Base-by-base conservation (phyloP, 805 yeast species). In the Hanseniaspora jakobsenii region DNA sequence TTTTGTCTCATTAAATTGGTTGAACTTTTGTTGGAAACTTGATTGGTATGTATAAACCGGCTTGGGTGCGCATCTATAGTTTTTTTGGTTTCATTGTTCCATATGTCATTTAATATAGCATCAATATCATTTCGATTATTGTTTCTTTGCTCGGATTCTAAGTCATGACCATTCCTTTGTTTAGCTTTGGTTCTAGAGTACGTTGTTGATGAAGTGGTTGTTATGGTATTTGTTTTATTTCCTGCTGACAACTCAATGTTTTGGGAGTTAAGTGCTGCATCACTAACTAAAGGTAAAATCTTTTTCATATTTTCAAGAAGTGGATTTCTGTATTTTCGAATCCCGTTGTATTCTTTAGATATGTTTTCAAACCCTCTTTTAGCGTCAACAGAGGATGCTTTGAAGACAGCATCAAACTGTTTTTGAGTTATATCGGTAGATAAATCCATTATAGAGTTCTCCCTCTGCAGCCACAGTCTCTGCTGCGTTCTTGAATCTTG, bases 381-480 rank as follows among this genome's bases (percentile, higher is more conserved):
- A 6, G 74, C 69, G 49, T 73, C 79, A 17, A 78, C 64, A 39
- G 62, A 71, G 6, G 76, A 70, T 34, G 71, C 71, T 55, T 63
- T 62, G 28, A 66, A 56, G 6, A 58, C 51, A 1, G 58, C 45
- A 32, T 52, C 59, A 7, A 53, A 43, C 24, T 47, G 52, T 22
- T 51, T 45, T 32, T 47, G 23, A 52, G 56, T 50, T 53, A 61
- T 42, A 53, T 64, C 42, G 8, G 59, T 47, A 31, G 52, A 55
- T 6, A 77, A 60, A 56, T 79, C 87, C 62, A 78, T 64, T 32
- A 80, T 63, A 2, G 83, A 75, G 53, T 74, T 78, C 51, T 81
- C 89, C 51, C 89, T 66, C 58, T 81, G 94, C 27, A 84, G 64
- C 94, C 94, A 83, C 41, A 85, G 67, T 50, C 78, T 72, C 55